Percentiles rank a stretch among this genome's conserved stretches.
Evolutionary conservation across 2,329 filamentous ascomycete species (phyloP).

Genomic region (Sporothrix pseudoabietina): DNA sequence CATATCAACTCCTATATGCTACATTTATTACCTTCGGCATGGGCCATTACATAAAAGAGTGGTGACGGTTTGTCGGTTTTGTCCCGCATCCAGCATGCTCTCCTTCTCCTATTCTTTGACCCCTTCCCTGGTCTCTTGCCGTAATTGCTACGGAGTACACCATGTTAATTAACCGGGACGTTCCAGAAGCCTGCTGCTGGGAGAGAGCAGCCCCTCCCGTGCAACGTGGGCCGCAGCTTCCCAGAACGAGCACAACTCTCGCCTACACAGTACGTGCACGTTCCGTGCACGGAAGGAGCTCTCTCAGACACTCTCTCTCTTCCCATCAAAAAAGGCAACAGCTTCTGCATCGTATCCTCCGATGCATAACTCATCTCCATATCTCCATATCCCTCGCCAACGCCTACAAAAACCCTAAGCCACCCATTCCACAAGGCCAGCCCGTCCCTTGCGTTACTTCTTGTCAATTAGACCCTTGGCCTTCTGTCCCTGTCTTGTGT

Average conservation of each 20-base stretch:
- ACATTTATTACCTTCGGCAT: background rate
- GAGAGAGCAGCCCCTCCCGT: slow-evolving; percentile 17
- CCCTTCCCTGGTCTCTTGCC: slow-evolving; percentile 1
- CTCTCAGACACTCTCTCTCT: background rate
- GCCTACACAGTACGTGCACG: background rate
- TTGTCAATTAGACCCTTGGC: background rate
- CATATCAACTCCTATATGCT: slow-evolving; percentile 7
- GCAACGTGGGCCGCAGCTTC: slow-evolving; percentile 22
- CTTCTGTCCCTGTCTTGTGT: background rate
- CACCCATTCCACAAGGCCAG: slow-evolving; percentile 17
- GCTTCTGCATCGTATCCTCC: background rate
- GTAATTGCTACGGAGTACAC: background rate
- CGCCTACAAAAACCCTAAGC: background rate
- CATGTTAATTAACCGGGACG: slow-evolving; percentile 12
- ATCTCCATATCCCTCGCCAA: slow-evolving; percentile 9
- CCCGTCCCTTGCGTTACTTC: slow-evolving; percentile 5
- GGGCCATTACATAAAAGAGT: slow-evolving; percentile 1
- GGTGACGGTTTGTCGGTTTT: slow-evolving; percentile 12
- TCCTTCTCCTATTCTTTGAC: background rate
- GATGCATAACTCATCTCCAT: background rate
- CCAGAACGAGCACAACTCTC: slow-evolving; percentile 14
- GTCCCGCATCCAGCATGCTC: background rate
- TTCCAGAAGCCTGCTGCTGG: slow-evolving; percentile 21
- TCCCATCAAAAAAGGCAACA: background rate
- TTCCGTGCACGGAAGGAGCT: slow-evolving; percentile 11